Conservation (phyloP, 2,329 filamentous ascomycete genomes). For the Epichloe festucae region DNA sequence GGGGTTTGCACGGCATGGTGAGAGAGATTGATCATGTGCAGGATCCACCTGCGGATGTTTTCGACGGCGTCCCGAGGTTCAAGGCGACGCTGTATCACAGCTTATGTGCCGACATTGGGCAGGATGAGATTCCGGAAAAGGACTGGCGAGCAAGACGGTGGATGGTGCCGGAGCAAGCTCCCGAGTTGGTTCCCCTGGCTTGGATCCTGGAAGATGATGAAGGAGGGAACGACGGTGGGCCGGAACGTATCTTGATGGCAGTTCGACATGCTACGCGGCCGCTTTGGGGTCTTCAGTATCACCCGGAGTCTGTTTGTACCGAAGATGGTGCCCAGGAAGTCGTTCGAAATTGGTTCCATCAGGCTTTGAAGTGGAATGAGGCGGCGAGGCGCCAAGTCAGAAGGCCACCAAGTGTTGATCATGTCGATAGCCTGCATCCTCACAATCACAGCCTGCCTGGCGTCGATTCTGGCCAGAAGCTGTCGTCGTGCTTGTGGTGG, state of each 20-base stretch:
- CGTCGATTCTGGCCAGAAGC: conserved; percentile 10
- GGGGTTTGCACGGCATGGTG: conserved; percentile 74
- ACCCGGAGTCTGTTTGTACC: conserved; percentile 81
- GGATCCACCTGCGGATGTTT: conserved; percentile 41
- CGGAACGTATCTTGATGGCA: conserved; percentile 59
- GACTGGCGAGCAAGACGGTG: conserved; percentile 29
- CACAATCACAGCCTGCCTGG: conserved; percentile 4
- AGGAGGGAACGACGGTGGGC: conserved; percentile 12
- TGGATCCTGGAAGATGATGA: conserved; percentile 37
- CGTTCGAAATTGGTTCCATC: conserved; percentile 62
- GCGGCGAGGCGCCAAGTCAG: conserved; percentile 9
- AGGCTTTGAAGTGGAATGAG: conserved; percentile 48
- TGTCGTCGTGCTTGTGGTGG: conserved; percentile 12
- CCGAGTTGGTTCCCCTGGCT: conserved; percentile 43
- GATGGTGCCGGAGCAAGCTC: conserved; percentile 20
- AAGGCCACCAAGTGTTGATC: background rate
- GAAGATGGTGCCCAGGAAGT: conserved; percentile 51
- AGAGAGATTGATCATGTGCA: conserved; percentile 48
- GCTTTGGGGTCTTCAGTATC: conserved; percentile 82
- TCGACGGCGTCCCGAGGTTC: conserved; percentile 45
- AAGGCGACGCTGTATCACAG: conserved; percentile 68
- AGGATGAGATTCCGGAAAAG: conserved; percentile 23
- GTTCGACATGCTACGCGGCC: conserved; percentile 55
- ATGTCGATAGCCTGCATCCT: conserved; percentile 13
- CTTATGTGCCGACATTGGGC: conserved; percentile 41